phyloP scores from a whole-genome alignment of 306 rosid genomes.

The Quercus rubra region DNA sequence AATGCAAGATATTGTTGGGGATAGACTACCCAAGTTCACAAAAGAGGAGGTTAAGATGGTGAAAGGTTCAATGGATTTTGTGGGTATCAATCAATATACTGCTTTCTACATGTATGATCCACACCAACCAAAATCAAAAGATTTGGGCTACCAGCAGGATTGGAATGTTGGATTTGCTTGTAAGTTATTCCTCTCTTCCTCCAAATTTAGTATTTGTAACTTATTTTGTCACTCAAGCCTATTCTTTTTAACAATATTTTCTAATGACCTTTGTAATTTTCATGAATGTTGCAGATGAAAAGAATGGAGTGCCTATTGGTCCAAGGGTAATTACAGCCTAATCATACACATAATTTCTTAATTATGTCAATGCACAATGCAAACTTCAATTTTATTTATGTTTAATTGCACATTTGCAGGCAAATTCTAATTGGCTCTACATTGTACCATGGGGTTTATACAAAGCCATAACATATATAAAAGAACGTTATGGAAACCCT shows the following conservation, averaged over 20 bases:
- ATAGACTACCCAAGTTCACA: constrained; percentile 83
- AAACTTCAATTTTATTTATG: constrained; percentile 1
- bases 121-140: constrained; percentile 46
- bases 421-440: constrained; percentile 82
- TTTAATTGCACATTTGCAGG: constrained; percentile 41
- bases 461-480: constrained; percentile 67
- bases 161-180: constrained; percentile 88
- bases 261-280: constrained; percentile 1
- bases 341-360: not conserved
- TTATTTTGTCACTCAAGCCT: not conserved
- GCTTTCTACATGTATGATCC: constrained; percentile 65
- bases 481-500: constrained; percentile 76
- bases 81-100: constrained; percentile 86
- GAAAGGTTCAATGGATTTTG: constrained; percentile 74
- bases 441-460: constrained; percentile 97
- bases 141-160: constrained; percentile 69
- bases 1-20: constrained; percentile 65
- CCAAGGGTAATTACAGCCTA: constrained; percentile 52
- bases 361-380: not conserved
- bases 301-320: constrained; percentile 81
- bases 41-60: constrained; percentile 72
- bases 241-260: not conserved
- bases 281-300: constrained; percentile 50
- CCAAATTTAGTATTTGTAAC: not conserved
- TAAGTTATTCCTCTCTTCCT: constrained; percentile 38